Base-by-base conservation (phyloP, 768 basidiomycete species). In the Astraeus odoratus region DNA sequence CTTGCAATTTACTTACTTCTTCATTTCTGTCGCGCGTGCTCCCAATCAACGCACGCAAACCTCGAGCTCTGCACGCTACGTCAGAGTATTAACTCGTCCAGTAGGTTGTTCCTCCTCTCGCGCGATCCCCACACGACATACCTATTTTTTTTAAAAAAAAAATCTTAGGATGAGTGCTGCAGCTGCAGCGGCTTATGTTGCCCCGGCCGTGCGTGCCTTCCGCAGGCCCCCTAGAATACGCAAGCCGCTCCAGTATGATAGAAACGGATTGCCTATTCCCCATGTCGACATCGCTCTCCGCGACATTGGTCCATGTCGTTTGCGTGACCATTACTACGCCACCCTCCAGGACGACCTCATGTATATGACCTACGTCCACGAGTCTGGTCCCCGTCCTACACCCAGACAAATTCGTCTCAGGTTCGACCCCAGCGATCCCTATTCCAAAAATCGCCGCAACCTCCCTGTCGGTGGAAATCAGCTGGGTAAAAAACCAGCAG, bases 281-380 rank as follows among this genome's bases (percentile, higher is more conserved):
- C 86, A 82, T 54, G 76, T 81, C 53, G 71, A 74, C 47, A 56
- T 87, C 51, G 49, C 81, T 55, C 68, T 83, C 27, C 81, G 83
- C 57, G 81, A 88, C 57, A 83, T 80, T 46, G 78, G 81, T 5
- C 73, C 76, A 47, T 83, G 77, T 51, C 81, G 94, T 33, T 75
- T 92, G 44, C 71, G 74, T 43, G 82, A 90, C 50, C 91, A 97
- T 71, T 97, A 96, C 71, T 61, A 86, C 64, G 67, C 70, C 30
- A 83, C 92, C 8, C 74, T 98, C 49, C 79, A 80, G 18, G 86
- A 93, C 64, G 77, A 97, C 68, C 72, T 93, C 55, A 80, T 98
- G 77, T 99, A 99, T 75, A 83, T 97, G 76, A 86, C 85, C 43
- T 96, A 97, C 71, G 70, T 76, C 40, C 95, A 97, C 66, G 74